Conservation (phyloP, 306 rosid genomes). For the Rubus idaeus region DNA sequence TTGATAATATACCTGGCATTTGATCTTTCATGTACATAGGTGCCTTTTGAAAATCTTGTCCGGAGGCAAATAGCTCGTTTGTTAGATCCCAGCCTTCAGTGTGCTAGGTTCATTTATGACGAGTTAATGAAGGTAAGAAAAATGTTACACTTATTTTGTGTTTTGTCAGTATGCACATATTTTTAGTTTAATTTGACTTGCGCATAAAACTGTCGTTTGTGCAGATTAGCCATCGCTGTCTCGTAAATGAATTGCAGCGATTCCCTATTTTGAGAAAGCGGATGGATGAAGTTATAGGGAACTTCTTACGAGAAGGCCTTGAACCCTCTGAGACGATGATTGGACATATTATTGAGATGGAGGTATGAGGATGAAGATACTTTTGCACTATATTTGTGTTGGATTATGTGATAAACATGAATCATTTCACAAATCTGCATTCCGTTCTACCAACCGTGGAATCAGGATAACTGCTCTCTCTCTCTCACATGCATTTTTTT, state of each 20-base stretch:
- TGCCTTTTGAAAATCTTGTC: conserved; percentile 93
- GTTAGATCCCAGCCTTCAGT: conserved; percentile 97
- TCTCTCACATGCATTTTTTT: not conserved
- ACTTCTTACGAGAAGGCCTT: conserved; percentile 89
- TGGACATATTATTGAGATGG: conserved; percentile 91
- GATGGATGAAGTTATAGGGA: conserved; percentile 94
- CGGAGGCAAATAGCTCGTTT: conserved; percentile 91
- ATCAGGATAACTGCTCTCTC: not conserved
- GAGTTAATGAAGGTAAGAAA: conserved; percentile 74
- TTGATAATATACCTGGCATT: not conserved
- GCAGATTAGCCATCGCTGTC: conserved; percentile 92
- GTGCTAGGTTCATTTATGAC: conserved; percentile 95
- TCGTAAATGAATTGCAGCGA: conserved; percentile 85
- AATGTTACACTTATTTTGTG: conserved; percentile 4
- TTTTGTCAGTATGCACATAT: conserved; percentile 15
- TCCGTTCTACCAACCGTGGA: not conserved
- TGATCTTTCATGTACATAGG: conserved; percentile 47
- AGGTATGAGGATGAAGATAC: conserved; percentile 48
- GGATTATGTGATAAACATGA: not conserved
- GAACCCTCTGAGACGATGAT: conserved; percentile 93
- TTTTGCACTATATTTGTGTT: conserved; percentile 4
- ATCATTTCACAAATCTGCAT: not conserved
- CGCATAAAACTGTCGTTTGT: conserved; percentile 21
- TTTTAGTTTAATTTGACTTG: conserved; percentile 11
- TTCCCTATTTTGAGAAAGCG: conserved; percentile 89